Evolutionary conservation across 1,284 basidiomycete genomes (phyloP).

Genomic region (Porphyrellus sp.): DNA sequence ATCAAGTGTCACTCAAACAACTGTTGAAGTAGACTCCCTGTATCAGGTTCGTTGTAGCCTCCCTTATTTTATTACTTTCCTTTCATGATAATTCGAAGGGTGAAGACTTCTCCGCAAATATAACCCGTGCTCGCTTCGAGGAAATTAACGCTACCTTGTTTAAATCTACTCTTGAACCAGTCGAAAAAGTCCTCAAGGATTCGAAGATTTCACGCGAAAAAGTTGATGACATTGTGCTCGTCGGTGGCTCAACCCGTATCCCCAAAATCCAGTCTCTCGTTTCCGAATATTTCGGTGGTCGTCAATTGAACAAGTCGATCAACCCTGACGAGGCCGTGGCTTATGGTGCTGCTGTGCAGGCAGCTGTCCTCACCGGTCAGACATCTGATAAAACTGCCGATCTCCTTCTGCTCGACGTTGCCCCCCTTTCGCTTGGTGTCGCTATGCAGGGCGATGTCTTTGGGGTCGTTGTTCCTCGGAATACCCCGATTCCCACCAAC

Average conservation of each 20-base stretch:
- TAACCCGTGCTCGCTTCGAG: conserved; percentile 99
- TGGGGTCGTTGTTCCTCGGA: conserved; percentile 93
- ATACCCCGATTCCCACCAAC: conserved; percentile 97
- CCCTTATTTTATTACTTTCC: neutral
- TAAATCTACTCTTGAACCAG: conserved; percentile 97
- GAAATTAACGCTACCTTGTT: conserved; percentile 95
- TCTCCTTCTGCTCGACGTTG: conserved; percentile 92
- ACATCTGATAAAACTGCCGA: conserved; percentile 96
- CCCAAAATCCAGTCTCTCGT: conserved; percentile 98
- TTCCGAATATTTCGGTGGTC: conserved; percentile 96
- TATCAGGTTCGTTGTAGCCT: conserved; percentile 65
- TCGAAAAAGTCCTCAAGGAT: conserved; percentile 99
- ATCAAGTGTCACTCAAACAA: conserved; percentile 97
- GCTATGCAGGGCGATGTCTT: conserved; percentile 99
- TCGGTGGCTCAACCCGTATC: conserved; percentile 99
- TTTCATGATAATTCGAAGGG: conserved; percentile 44
- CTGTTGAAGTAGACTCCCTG: conserved; percentile 98
- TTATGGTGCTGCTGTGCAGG: conserved; percentile 96
- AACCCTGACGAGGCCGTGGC: conserved; percentile 96
- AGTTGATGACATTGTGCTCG: conserved; percentile 99
- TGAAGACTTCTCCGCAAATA: conserved; percentile 93
- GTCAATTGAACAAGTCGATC: conserved; percentile 98
- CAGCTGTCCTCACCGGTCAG: conserved; percentile 93
- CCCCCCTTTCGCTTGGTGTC: conserved; percentile 94
- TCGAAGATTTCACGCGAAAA: conserved; percentile 96